Evolutionary conservation across 1,284 basidiomycete species (phyloP), one percentile per base, ranked within the genome.

Genomic region (Puccinia triticina): DNA sequence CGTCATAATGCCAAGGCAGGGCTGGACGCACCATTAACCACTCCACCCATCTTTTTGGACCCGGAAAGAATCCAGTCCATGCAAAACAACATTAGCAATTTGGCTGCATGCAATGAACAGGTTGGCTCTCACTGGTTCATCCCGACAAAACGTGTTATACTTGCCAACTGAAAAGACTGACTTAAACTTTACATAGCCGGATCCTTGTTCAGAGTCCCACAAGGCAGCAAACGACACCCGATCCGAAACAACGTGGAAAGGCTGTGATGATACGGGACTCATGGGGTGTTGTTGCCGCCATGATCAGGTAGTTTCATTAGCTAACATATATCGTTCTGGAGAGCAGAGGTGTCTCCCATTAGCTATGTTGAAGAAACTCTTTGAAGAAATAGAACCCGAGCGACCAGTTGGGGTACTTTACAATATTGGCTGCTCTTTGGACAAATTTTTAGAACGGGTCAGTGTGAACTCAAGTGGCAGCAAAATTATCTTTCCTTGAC

Each of bases 271-370:
- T 69, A 69, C 76, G 1, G 76, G 76, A 5, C 61, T 78, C 0
- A 66, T 78, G 43, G 76, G 57, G 29, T 61, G 57, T 23, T 66
- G 61, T 37, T 78, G 59, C 46, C 76, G 43, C 23, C 76, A 78
- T 46, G 64, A 78, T 53, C 40, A 29, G 8, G 61, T 48, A 16
- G 18, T 78, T 0, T 53, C 4, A 12, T 23, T 78, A 23, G 59
- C 50, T 8, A 78, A 66, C 37, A 78, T 78, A 12, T 48, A 48
- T 37, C 26, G 64, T 12, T 48, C 40, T n/a, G 76, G 76, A 2
- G 64, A 78, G 48, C 40, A 78, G 64, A 34, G 34, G 29, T 71
- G 29, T 18, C 29, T 69, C 10, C 69, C 69, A 8, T 8, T 50
- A 18, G 55, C 59, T 0, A 66, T 67, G 1, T 40, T 78, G n/a